Evolutionary conservation across 2,329 filamentous ascomycete genomes (phyloP).

Genomic region (Whalleya microplaca): DNA sequence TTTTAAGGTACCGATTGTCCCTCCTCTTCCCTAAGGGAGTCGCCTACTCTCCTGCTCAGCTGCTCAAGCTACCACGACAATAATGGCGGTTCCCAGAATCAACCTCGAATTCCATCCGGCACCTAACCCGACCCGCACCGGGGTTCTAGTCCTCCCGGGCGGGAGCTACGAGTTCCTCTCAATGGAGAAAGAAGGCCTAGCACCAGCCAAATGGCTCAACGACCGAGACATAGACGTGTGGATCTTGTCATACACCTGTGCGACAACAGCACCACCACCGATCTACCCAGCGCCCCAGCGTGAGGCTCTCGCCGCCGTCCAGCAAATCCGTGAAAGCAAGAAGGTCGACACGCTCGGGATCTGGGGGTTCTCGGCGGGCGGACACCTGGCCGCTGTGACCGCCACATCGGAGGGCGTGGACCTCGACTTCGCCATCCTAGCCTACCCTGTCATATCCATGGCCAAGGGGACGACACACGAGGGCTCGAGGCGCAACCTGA

Average conservation of each 20-base stretch:
- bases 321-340: constrained; percentile 17
- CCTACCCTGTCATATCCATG: constrained; percentile 34
- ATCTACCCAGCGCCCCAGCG: constrained; percentile 23
- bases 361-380: constrained; percentile 33
- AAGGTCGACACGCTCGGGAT: constrained; percentile 27
- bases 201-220: constrained; percentile 29
- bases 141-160: constrained; percentile 30
- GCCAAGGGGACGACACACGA: constrained; percentile 15
- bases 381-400: constrained; percentile 29
- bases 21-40: not conserved
- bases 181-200: constrained; percentile 24
- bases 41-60: not conserved
- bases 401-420: constrained; percentile 11
- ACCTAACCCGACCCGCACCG: constrained; percentile 11
- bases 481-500: constrained; percentile 25
- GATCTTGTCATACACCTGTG: constrained; percentile 29
- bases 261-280: constrained; percentile 12
- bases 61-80: not conserved
- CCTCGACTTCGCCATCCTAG: constrained; percentile 31
- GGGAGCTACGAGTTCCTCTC: constrained; percentile 29
- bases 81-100: not conserved
- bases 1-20: not conserved
- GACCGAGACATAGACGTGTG: constrained; percentile 27
- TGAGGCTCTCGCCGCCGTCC: constrained; percentile 26
- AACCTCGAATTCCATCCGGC: constrained; percentile 18